Percentiles rank a stretch among this genome's conserved stretches.
phyloP scores from a whole-genome alignment of 371 early-diverging fungal species.

The Mucor saturninus region DNA sequence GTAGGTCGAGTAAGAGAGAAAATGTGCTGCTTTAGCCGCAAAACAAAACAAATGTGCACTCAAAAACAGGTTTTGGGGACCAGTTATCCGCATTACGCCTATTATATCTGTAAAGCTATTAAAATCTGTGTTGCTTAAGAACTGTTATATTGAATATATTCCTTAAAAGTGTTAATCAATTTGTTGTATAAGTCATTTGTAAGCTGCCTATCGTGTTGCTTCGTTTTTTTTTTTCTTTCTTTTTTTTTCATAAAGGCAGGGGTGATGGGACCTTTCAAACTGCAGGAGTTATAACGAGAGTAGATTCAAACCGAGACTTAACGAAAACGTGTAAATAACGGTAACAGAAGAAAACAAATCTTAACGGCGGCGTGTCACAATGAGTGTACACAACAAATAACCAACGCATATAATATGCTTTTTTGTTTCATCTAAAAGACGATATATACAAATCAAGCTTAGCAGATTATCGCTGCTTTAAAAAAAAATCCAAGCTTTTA shows the following conservation, averaged over 20 bases:
- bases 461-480: not conserved
- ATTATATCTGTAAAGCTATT: not conserved
- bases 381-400: not conserved
- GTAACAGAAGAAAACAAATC: not conserved
- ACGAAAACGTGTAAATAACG: not conserved
- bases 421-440: constrained; percentile 8
- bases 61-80: constrained; percentile 1
- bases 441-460: constrained; percentile 2
- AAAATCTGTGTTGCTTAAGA: not conserved
- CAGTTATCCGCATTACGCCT: not conserved
- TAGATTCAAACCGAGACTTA: not conserved
- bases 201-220: not conserved
- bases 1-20: too few relatives aligned
- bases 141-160: not conserved
- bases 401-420: constrained; percentile 2
- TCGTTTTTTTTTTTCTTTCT: not conserved
- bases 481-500: not conserved
- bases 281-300: not conserved
- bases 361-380: not conserved
- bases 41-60: constrained; percentile 3
- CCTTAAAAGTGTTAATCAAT: not conserved
- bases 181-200: not conserved
- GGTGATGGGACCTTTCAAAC: constrained; percentile 7
- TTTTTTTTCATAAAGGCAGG: not conserved
- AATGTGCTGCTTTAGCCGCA: not conserved